Evolutionary conservation across 2,329 filamentous ascomycete species (phyloP), one percentile per base, ranked within the genome.

Genomic region (Hortaea werneckii): DNA sequence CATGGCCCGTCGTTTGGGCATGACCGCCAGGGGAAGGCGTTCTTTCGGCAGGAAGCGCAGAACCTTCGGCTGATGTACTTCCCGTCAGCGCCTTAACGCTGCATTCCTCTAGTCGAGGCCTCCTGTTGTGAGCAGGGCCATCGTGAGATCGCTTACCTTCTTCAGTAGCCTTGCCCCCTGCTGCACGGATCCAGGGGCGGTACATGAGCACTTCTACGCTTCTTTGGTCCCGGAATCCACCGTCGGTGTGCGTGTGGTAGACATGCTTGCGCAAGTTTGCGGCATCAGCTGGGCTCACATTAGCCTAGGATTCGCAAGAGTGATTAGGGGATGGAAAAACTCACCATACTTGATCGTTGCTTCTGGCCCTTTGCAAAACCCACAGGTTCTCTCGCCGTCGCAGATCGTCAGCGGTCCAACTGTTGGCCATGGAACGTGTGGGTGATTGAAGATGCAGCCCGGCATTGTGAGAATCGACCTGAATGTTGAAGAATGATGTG

Each of bases 341-440:
- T 9, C n/a, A 35, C 37, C 37, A 26, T 42, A 26, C 28, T 42
- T n/a, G 27, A 32, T n/a, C 28, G n/a, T 7, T 7, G 41, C 41
- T 9, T 5, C 41, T 8, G 8, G 28, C 10, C 41, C 41, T 6
- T 2, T 38, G 42, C 42, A 44, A 29, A 37, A 44, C n/a, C 42
- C 34, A 26, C 42, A 44, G 11, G 42, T 44, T 8, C 42, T 11
- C 42, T 44, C 42, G 10, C 40, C 40, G 3, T 20, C 7, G 40
- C 40, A 41, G 28, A 41, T 30, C 20, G 29, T 27, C 6, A 41
- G 28, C 7, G 40, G 20, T 10, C 40, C 40, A 3, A 29, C 28
- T 11, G 40, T 11, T 29, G 40, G 40, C 40, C 40, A 41, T 9
- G 40, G 40, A 8, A 2, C 2, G 28, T 41, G 40, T 2, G 4